These are phyloP conservation scores for Rhodotorula sp. DNA, from an alignment of 1,284 basidiomycete species.

Conservation along the genomic window DNA sequence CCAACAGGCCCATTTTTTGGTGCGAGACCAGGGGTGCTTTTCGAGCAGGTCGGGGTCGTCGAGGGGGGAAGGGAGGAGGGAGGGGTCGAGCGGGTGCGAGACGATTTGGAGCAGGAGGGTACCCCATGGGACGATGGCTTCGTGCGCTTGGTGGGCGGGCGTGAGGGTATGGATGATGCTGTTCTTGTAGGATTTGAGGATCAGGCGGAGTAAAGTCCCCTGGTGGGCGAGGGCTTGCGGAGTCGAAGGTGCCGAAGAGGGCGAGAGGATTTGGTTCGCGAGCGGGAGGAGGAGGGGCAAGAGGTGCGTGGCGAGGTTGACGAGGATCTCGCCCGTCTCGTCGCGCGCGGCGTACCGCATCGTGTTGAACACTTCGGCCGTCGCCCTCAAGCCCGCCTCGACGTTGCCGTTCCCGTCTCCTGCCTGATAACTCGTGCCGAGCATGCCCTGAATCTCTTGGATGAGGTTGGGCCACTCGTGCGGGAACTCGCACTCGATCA, in stretches of 20 bases:
- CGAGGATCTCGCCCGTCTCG: constrained; percentile 52
- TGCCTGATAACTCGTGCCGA: constrained; percentile 45
- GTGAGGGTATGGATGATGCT: constrained; percentile 71
- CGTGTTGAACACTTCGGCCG: constrained; percentile 70
- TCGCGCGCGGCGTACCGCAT: constrained; percentile 55
- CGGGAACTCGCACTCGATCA: constrained; percentile 72
- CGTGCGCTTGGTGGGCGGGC: constrained; percentile 67
- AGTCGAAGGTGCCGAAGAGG: constrained; percentile 17
- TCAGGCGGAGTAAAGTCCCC: constrained; percentile 66
- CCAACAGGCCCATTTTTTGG: constrained; percentile 84
- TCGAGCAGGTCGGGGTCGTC: constrained; percentile 72
- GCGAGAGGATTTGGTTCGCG: constrained; percentile 63
- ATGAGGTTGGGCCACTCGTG: constrained; percentile 68
- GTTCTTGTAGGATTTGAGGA: constrained; percentile 77
- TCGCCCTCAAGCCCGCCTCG: constrained; percentile 71
- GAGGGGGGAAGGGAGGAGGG: constrained; percentile 56
- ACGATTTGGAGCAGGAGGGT: constrained; percentile 74
- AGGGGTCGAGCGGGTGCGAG: constrained; percentile 64
- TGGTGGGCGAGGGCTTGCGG: constrained; percentile 55
- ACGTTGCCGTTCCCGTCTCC: constrained; percentile 63
- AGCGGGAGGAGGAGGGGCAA: constrained; percentile 72
- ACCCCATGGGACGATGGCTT: constrained; percentile 77
- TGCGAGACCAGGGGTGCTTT: constrained; percentile 77
- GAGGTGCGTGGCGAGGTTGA: constrained; percentile 61
- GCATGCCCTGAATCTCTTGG: constrained; percentile 62